Base-by-base conservation (phyloP, 2,329 filamentous ascomycete species). In the Hypoxylon sp. region DNA sequence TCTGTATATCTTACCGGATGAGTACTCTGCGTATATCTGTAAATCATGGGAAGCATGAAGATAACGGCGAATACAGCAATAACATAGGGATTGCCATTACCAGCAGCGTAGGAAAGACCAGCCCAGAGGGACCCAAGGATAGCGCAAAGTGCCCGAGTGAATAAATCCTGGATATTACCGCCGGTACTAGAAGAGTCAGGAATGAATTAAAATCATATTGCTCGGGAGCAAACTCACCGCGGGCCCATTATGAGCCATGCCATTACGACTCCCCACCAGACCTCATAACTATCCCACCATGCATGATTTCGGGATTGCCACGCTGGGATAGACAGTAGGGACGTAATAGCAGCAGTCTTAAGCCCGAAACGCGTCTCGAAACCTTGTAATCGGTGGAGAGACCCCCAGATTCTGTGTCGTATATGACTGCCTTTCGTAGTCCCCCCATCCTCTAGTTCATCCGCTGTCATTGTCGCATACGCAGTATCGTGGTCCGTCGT, bases 41-140 rank as follows among this genome's bases (percentile, higher is more conserved):
- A 81, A 7, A 83, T 68, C 80, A 83, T 83, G 0, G 81, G 82
- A n/a, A 80, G 60, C 78, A 84, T 82, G 59, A 77, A 84, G 4
- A 83, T 69, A 2, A 73, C 71, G 9, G 80, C 76, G 65, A 84
- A 83, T 0, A 73, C 75, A 3, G 76, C 79, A 66, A 82, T 75
- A 2, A 83, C 74, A 59, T 77, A 82, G 0, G 79, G 78, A 58
- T 78, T 82, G 5, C 80, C 80, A 30, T 76, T 58, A 3, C 73
- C 75, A 8, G 78, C 79, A 5, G 73, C 75, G 61, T 77, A 80
- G 0, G 78, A 74, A 27, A 81, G 64, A 6, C 75, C 81, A 4
- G 75, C 78, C 81, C 81, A 85, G 1, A 78, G 62, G 13, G 80
- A 78, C 9, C 81, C 81, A 3, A 83, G 65, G 9, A 79, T 66